Evolutionary conservation across 805 yeast genomes (phyloP), one percentile per base, ranked within the genome.

Genomic region (Yamadazyma laniorum): DNA sequence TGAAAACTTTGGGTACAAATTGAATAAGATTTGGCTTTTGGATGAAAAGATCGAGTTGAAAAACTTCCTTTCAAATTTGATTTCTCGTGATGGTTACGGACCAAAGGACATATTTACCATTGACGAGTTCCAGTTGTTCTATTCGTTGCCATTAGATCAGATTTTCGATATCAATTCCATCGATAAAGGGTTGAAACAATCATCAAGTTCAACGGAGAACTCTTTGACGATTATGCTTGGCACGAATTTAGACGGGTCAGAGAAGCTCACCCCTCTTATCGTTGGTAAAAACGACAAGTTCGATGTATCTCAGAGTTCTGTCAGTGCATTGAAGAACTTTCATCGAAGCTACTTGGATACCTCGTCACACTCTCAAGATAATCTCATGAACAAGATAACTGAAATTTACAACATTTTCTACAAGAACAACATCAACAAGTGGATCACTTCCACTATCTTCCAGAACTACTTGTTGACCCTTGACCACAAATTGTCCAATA

Each of bases 401-500:
- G 71, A 70, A 26, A 69, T 65, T 27, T 76, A 76, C 50, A 73
- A 73, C 9, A 63, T 80, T 6, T 63, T 72, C 9, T 80, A 79
- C 55, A 79, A 77, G 44, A 75, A 80, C 35, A 80, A 80, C 46
- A 67, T 72, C 32, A 77, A 75, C 56, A 75, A 78, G 40, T 79
- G 85, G 82, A 59, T 80, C 23, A 80, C 85, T 2, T 72, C 82
- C 5, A 74, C 77, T 14, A 58, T 78, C 51, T 80, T 80, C 47
- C 81, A 79, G 45, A 79, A 79, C 47, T 80, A 83, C 73, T 52
- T 80, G 21, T 65, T 76, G 0, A 66, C 79, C 9, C 60, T 80
- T 55, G 85, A 80, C 42, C 82, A 80, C 50, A 69, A 81, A 44
- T 52, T 80, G 17, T 70, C 76, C 1, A 52, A 60, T 32, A 62